Evolutionary conservation across 176 grass and related monocot genomes (phyloP).

Genomic region (Otatea glauca): DNA sequence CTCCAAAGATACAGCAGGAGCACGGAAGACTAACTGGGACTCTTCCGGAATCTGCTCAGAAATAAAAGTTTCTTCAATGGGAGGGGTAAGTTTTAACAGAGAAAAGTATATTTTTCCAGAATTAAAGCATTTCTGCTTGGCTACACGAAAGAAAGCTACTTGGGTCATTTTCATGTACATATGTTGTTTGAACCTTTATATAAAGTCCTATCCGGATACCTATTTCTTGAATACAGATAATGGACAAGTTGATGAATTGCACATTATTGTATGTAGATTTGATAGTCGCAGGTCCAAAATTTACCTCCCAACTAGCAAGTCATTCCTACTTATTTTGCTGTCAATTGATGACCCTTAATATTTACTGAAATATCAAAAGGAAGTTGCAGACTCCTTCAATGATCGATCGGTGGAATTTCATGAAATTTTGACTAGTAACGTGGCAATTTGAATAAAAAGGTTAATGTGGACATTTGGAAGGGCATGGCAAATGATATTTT

Average conservation of each 20-base stretch:
- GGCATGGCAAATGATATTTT: neutral
- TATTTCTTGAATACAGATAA: neutral
- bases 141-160: constrained; percentile 2
- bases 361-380: neutral
- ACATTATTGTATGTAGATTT: neutral
- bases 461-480: too few relatives aligned
- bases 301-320: neutral
- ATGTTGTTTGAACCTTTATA: neutral
- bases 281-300: too few relatives aligned
- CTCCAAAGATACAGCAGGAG: constrained; percentile 67
- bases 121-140: neutral
- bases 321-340: neutral
- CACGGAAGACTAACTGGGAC: constrained; percentile 70
- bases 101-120: neutral
- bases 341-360: neutral
- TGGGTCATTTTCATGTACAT: neutral
- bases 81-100: constrained; percentile 1
- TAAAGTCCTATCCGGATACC: neutral
- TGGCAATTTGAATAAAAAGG: too few relatives aligned
- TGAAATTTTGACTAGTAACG: neutral
- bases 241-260: neutral
- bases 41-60: constrained; percentile 62
- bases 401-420: neutral
- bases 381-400: neutral
- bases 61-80: constrained; percentile 23